These are phyloP conservation scores for Capsella bursapastoris DNA, from an alignment of 345 rosid genomes.

Conservation along the genomic window DNA sequence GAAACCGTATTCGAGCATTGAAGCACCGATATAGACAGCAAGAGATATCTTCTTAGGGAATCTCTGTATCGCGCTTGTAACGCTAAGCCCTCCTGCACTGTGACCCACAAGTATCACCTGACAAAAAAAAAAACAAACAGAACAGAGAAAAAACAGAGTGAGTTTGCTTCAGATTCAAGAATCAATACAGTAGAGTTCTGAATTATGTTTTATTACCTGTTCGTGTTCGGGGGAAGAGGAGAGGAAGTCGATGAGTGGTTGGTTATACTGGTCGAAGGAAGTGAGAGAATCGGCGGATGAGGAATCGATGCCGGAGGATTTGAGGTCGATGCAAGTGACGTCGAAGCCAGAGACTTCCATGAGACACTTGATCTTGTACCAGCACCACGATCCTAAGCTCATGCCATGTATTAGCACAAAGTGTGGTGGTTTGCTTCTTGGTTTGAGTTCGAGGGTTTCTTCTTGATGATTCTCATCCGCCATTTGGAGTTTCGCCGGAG, in stretches of 20 bases:
- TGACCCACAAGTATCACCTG: slow-evolving; percentile 92
- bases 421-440: slow-evolving; percentile 46
- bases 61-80: slow-evolving; percentile 64
- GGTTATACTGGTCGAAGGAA: slow-evolving; percentile 73
- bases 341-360: slow-evolving; percentile 78
- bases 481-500: slow-evolving; percentile 43
- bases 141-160: background rate
- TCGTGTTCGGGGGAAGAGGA: slow-evolving; percentile 60
- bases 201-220: slow-evolving; percentile 52
- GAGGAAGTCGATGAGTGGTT: slow-evolving; percentile 72
- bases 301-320: slow-evolving; percentile 63
- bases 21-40: slow-evolving; percentile 74
- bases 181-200: background rate
- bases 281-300: slow-evolving; percentile 55
- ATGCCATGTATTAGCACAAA: slow-evolving; percentile 86
- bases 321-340: slow-evolving; percentile 86
- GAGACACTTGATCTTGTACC: slow-evolving; percentile 80
- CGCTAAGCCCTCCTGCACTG: slow-evolving; percentile 89
- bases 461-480: slow-evolving; percentile 47
- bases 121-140: slow-evolving; percentile 20
- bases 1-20: slow-evolving; percentile 76
- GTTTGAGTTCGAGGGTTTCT: slow-evolving; percentile 15
- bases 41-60: slow-evolving; percentile 64
- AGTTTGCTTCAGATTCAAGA: slow-evolving; percentile 36
- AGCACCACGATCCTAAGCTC: slow-evolving; percentile 89